Evolutionary conservation across 768 basidiomycete species (phyloP), one percentile per base, ranked within the genome.

Genomic region (Aureoboletus auriporus): DNA sequence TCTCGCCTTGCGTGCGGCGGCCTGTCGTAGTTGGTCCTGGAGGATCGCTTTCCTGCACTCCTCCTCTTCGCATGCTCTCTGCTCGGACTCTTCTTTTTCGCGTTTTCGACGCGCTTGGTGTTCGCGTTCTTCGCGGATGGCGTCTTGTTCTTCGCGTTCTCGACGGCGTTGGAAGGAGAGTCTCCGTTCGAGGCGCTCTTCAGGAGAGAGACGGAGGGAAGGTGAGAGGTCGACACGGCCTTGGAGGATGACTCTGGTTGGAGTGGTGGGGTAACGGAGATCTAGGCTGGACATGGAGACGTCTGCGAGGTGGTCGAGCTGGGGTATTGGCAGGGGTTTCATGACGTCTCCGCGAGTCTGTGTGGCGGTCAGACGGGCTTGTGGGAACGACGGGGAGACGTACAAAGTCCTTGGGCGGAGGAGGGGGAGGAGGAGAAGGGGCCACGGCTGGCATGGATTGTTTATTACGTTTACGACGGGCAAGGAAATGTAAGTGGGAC

Each of bases 121-220:
- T 51, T 69, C 65, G 31, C 59, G 67, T 54, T 84, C 82, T 52
- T 76, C 74, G 48, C 59, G 62, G 30, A 70, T 28, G 5, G 74
- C 74, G 34, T 71, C 66, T 43, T 67, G 56, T 44, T 78, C 76
- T 45, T 80, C 78, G 23, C 48, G 53, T 39, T 69, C 52, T 9
- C 41, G 56, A 29, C 59, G 62, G 11, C 53, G 62, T 2, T 58
- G 56, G 29, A 40, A 9, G 17, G 58, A 66, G 39, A 50, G 46
- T n/a, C 49, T 49, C 16, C 58, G 65, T 11, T 38, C 56, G 28
- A 55, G 59, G 20, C 52, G 58, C 38, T 67, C 64, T 36, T 65
- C 66, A 7, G 64, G 67, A 2, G 58, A 52, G 34, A 60, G 54
- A 27, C 29, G 41, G 27, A 44, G 37, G 13, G 37, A 50, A 3